Base-by-base conservation (phyloP, 352 stramenopile genomes). In the Globisporangium sylvaticum region DNA sequence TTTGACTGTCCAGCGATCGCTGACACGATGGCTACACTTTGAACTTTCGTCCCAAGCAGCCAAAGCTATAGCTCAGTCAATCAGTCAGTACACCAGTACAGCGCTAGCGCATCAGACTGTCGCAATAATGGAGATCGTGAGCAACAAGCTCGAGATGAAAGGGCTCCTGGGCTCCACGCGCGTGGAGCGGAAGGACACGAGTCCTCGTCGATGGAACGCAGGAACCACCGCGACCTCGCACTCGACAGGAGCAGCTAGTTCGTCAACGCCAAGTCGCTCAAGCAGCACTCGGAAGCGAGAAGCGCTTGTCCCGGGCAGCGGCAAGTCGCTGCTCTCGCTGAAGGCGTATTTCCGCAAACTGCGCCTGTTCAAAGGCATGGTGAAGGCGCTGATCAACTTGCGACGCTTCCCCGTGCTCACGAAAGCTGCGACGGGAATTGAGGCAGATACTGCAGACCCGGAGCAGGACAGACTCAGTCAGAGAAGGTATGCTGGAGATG, bases 311-410 rank as follows among this genome's bases (percentile, higher is more conserved):
- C 59, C 58, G 29, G 20, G 55, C 1, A 65, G 31, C 7, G 70
- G 61, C n/a, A 80, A 65, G 25, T 88, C 79, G 39, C 73, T 90
- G 60, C 62, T 88, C 31, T 92, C 84, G 18, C 68, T 92, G 4
- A 90, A 89, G 64, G 71, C 76, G 3, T 81, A 90, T 58, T 92
- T 88, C 56, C 75, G 79, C 24, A 90, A 92, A 18, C 65, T 92
- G 22, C 78, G 79, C 4, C 88, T 81, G 10, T 89, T 92, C 53
- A 89, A 90, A 46, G 80, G 81, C 24, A 90, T 80, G 5, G 72
- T 90, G 20, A 87, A 81, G 65, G 80, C 81, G 29, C 62, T 91
- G 42, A 91, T 91, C 63, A 81, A 82, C 29, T 71, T 91, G 3
- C 73, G 74, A 9, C 67, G 80, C 10, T 24, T 86, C 61, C 57